These are phyloP conservation scores for Cercospora zeae-maydis DNA, from an alignment of 2,329 filamentous ascomycete genomes.

Conservation along the genomic window DNA sequence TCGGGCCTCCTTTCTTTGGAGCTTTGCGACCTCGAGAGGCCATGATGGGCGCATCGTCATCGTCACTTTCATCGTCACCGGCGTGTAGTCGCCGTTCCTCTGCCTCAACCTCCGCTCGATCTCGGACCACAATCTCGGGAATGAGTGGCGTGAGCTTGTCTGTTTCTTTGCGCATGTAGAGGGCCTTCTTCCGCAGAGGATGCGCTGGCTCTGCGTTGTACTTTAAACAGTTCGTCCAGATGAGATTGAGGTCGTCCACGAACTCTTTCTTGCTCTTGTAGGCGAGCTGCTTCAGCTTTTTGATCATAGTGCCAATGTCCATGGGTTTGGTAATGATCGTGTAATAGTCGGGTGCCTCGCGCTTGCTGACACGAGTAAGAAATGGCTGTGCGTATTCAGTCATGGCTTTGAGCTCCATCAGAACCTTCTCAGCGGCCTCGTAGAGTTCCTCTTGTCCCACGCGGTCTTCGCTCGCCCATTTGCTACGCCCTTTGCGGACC, in stretches of 20 bases:
- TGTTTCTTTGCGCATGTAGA: conserved; percentile 95
- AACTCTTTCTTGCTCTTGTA: conserved; percentile 79
- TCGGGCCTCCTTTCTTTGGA: conserved; percentile 70
- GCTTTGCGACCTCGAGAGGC: conserved; percentile 90
- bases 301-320: conserved; percentile 97
- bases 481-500: conserved; percentile 94
- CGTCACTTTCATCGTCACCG: conserved; percentile 85
- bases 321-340: conserved; percentile 92
- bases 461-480: conserved; percentile 97
- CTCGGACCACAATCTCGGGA: conserved; percentile 83
- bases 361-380: conserved; percentile 88
- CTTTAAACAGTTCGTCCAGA: conserved; percentile 94
- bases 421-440: conserved; percentile 91
- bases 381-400: conserved; percentile 98
- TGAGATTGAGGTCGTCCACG: conserved; percentile 85
- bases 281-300: conserved; percentile 74
- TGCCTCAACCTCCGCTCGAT: conserved; percentile 85
- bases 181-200: conserved; percentile 83
- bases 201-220: conserved; percentile 91
- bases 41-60: conserved; percentile 76
- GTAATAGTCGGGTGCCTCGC: conserved; percentile 94
- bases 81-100: conserved; percentile 71
- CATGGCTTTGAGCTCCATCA: conserved; percentile 94
- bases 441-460: conserved; percentile 97
- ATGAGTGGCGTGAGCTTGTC: conserved; percentile 95